Evolutionary conservation across 2,329 filamentous ascomycete genomes (phyloP).

Genomic region (Pseudonectria buxi): DNA sequence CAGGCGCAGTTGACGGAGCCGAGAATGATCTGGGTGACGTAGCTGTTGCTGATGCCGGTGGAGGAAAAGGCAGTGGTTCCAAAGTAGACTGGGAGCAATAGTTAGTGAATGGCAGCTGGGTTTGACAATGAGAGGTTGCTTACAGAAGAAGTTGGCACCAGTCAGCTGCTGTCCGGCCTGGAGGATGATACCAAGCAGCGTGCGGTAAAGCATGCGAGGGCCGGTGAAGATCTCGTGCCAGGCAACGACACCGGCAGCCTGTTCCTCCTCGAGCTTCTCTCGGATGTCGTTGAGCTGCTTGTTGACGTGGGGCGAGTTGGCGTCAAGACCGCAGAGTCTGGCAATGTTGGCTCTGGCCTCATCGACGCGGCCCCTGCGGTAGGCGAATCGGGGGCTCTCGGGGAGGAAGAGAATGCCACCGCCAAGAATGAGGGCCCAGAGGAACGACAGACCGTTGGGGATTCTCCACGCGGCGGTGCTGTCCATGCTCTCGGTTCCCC

Average conservation of each 20-base stretch:
- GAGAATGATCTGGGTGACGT: conserved; percentile 62
- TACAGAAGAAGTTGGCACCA: conserved; percentile 59
- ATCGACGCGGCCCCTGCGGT: conserved; percentile 38
- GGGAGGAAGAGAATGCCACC: conserved; percentile 45
- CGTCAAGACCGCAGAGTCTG: conserved; percentile 35
- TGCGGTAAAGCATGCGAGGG: conserved; percentile 59
- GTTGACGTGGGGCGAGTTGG: conserved; percentile 34
- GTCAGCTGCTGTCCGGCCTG: conserved; percentile 63
- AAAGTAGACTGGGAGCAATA: conserved; percentile 64
- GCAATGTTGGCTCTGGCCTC: conserved; percentile 45
- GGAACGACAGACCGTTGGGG: conserved; percentile 49
- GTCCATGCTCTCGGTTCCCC: conserved; percentile 43
- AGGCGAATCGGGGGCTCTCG: conserved; percentile 48
- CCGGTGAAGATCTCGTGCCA: conserved; percentile 60
- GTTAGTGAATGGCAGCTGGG: too few species aligned
- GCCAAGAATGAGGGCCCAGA: conserved; percentile 48
- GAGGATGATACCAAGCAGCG: conserved; percentile 53
- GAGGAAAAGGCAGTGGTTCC: conserved; percentile 59
- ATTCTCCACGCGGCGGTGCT: conserved; percentile 55
- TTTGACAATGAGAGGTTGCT: too few species aligned
- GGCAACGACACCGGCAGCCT: conserved; percentile 37
- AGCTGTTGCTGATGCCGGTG: conserved; percentile 58
- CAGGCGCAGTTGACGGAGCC: conserved; percentile 60
- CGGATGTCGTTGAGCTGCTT: conserved; percentile 46
- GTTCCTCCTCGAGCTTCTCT: conserved; percentile 41